Conservation (phyloP, 2,329 filamentous ascomycete genomes). For the Colletotrichum noveboracense region DNA sequence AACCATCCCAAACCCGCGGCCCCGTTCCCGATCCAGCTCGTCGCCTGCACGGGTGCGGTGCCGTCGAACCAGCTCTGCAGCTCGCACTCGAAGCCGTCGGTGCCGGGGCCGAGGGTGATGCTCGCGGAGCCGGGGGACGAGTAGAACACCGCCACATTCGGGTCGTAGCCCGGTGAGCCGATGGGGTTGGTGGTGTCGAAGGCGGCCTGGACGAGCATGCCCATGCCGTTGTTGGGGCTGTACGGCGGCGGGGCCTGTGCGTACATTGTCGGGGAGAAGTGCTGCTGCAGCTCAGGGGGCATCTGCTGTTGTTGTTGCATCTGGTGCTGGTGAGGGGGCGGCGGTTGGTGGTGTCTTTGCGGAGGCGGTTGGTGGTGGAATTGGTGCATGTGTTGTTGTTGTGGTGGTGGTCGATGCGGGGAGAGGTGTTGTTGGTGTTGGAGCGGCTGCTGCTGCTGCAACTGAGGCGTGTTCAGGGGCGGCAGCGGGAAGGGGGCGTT, state of each 20-base stretch:
- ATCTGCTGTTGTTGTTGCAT: constrained; percentile 22
- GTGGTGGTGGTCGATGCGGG: not conserved
- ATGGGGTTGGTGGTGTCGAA: constrained; percentile 37
- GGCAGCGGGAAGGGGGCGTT: constrained; percentile 7
- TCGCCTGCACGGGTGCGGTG: constrained; percentile 10
- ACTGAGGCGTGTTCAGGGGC: not conserved
- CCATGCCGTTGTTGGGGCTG: constrained; percentile 38
- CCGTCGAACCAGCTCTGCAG: constrained; percentile 35
- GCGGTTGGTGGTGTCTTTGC: not conserved
- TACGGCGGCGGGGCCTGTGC: constrained; percentile 23
- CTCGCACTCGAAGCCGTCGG: constrained; percentile 53
- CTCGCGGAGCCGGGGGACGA: constrained; percentile 24
- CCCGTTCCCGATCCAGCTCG: constrained; percentile 18
- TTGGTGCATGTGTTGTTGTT: not conserved
- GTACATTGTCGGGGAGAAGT: constrained; percentile 19
- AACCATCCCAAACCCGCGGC: constrained; percentile 17
- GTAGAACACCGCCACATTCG: constrained; percentile 8
- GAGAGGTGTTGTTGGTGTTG: constrained; percentile 3
- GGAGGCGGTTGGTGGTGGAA: not conserved
- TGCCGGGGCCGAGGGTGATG: constrained; percentile 34
- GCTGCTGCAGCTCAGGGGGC: constrained; percentile 14
- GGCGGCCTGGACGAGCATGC: constrained; percentile 44
- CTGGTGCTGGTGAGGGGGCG: constrained; percentile 17
- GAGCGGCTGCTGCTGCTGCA: not conserved
- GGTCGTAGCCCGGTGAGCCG: constrained; percentile 27